These are phyloP conservation scores for Rehmannia glutinosa DNA, from an alignment of 257 asterid genomes.

Conservation along the genomic window DNA sequence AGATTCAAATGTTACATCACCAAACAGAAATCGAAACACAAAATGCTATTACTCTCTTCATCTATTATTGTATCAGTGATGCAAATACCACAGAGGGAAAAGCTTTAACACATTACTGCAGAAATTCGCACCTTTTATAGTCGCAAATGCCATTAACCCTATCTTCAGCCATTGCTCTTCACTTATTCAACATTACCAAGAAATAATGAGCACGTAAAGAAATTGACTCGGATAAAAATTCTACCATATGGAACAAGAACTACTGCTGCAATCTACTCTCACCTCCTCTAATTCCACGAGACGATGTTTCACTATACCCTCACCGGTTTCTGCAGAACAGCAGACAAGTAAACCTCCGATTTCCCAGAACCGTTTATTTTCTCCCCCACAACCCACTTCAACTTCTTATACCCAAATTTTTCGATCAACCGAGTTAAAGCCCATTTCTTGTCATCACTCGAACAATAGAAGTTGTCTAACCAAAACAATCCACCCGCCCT, in stretches of 20 bases:
- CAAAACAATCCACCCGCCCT: constrained; percentile 78
- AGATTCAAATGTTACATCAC: constrained; percentile 9
- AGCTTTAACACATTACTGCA: too few relatives aligned
- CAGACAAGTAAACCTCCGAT: constrained; percentile 69
- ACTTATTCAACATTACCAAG: constrained; percentile 33
- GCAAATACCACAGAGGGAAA: too few relatives aligned
- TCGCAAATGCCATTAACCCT: constrained; percentile 18
- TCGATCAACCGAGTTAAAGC: constrained; percentile 69
- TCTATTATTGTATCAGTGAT: constrained; percentile 17
- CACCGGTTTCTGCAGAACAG: constrained; percentile 70
- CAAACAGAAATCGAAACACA: constrained; percentile 14
- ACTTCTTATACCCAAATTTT: constrained; percentile 69
- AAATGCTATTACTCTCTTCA: constrained; percentile 18
- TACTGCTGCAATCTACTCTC: constrained; percentile 13
- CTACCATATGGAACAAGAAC: constrained; percentile 15
- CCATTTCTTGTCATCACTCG: constrained; percentile 58
- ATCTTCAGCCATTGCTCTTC: constrained; percentile 13
- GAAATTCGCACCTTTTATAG: constrained; percentile 12
- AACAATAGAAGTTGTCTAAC: constrained; percentile 69
- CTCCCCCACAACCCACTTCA: constrained; percentile 94
- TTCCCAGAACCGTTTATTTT: constrained; percentile 58
- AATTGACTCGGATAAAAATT: constrained; percentile 18
- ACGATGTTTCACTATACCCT: constrained; percentile 36
- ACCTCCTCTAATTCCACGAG: constrained; percentile 13
- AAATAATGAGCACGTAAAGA: constrained; percentile 18